Evolutionary conservation across 2,329 filamentous ascomycete species (phyloP).

Genomic region (Rhinocladiella similis): DNA sequence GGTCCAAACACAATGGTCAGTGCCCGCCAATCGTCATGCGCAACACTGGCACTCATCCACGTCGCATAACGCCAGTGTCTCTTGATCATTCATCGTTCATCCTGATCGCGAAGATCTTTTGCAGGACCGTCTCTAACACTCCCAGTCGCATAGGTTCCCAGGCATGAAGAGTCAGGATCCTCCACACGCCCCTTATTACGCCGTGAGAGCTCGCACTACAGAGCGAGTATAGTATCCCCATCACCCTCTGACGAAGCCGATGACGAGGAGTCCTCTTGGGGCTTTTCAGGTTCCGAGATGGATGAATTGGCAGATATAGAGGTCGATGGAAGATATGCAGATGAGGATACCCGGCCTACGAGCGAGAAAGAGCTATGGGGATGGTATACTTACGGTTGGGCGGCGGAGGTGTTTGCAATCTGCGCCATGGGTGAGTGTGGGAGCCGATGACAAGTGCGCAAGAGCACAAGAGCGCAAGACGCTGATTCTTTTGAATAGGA

Average conservation of each 20-base stretch:
- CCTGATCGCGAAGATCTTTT: background rate
- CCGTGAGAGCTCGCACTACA: slow-evolving; percentile 41
- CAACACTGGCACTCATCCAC: background rate
- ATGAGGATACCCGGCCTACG: slow-evolving; percentile 86
- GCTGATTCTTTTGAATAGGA: slow-evolving; percentile 49
- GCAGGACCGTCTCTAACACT: background rate
- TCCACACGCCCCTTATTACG: slow-evolving; percentile 18
- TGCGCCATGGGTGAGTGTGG: slow-evolving; percentile 67
- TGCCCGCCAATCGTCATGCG: slow-evolving; percentile 6
- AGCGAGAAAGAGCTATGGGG: slow-evolving; percentile 83
- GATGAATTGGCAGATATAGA: slow-evolving; percentile 29
- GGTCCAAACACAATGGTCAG: slow-evolving; percentile 8
- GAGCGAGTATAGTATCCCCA: slow-evolving; percentile 57
- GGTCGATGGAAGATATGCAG: slow-evolving; percentile 60
- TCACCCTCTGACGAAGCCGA: slow-evolving; percentile 67
- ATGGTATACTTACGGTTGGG: slow-evolving; percentile 97
- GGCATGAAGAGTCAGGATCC: slow-evolving; percentile 18
- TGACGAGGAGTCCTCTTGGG: slow-evolving; percentile 53
- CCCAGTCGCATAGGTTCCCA: slow-evolving; percentile 29
- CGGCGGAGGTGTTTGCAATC: slow-evolving; percentile 93
- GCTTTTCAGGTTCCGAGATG: slow-evolving; percentile 38
- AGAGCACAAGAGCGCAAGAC: slow-evolving; percentile 19
- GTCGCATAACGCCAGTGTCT: background rate
- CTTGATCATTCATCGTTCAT: background rate
- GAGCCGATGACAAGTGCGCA: background rate